Percentiles rank a stretch among this genome's conserved stretches.
phyloP scores from a whole-genome alignment of 2,329 filamentous ascomycete species.

The Coniochaeta prunicola region DNA sequence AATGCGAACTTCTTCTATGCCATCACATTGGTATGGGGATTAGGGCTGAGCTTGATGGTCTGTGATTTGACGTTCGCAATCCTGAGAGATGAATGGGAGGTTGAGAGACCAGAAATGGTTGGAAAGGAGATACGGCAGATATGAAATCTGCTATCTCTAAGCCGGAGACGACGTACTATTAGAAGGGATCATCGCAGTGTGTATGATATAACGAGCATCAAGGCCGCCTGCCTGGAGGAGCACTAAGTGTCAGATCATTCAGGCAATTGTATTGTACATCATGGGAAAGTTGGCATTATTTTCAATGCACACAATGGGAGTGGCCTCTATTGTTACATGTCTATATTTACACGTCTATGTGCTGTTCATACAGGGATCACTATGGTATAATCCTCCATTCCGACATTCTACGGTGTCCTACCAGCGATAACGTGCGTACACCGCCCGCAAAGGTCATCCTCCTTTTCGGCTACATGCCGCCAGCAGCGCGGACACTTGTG shows the following conservation, averaged over 20 bases:
- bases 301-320: not conserved
- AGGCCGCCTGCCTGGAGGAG: not conserved
- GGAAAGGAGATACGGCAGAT: constrained; percentile 86
- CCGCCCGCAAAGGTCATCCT: constrained; percentile 61
- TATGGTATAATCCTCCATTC: not conserved
- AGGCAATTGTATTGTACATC: not conserved
- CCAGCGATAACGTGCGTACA: constrained; percentile 59
- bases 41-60: constrained; percentile 79
- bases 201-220: not conserved
- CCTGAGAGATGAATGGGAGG: constrained; percentile 87
- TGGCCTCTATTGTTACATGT: not conserved
- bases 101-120: constrained; percentile 80
- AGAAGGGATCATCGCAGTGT: not conserved
- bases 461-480: constrained; percentile 67
- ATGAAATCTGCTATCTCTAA: constrained; percentile 1
- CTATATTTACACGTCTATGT: not conserved
- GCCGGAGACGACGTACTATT: not conserved
- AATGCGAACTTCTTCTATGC: constrained; percentile 99
- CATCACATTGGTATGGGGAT: constrained; percentile 96
- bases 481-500: constrained; percentile 85
- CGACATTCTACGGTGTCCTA: not conserved
- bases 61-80: constrained; percentile 85
- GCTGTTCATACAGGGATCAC: not conserved
- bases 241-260: not conserved
- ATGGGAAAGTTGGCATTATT: not conserved